Conservation (phyloP, 352 stramenopile species). For the Phytophthora citrophthora region DNA sequence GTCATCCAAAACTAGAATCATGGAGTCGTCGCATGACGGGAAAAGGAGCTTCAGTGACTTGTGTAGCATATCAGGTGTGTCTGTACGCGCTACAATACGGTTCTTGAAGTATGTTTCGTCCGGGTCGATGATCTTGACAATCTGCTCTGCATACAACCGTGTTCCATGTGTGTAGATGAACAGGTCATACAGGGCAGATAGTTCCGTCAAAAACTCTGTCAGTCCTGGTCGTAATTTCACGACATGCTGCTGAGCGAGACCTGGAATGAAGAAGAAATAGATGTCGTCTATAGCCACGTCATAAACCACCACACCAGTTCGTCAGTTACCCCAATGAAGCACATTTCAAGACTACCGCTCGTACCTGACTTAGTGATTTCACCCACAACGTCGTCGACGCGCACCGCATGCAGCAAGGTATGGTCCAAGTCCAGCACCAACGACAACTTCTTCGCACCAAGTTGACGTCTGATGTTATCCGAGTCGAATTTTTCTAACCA, state of each 20-base stretch:
- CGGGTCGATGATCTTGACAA: slow-evolving; percentile 93
- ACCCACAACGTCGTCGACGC: slow-evolving; percentile 68
- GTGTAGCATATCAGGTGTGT: slow-evolving; percentile 87
- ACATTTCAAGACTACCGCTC: neutral
- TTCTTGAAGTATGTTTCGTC: slow-evolving; percentile 83
- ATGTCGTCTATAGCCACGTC: slow-evolving; percentile 63
- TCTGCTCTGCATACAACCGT: slow-evolving; percentile 93
- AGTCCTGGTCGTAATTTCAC: slow-evolving; percentile 94
- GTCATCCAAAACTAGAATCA: slow-evolving; percentile 89
- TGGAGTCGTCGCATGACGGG: slow-evolving; percentile 85
- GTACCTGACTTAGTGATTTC: slow-evolving; percentile 64
- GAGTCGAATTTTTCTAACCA: slow-evolving; percentile 85
- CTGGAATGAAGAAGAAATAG: slow-evolving; percentile 80
- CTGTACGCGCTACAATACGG: slow-evolving; percentile 87
- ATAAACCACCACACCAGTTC: neutral
- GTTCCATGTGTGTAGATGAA: slow-evolving; percentile 97
- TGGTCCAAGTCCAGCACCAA: slow-evolving; percentile 98
- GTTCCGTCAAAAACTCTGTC: slow-evolving; percentile 85
- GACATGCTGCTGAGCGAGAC: slow-evolving; percentile 86
- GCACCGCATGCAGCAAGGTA: slow-evolving; percentile 95
- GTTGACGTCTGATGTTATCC: slow-evolving; percentile 88
- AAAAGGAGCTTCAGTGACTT: slow-evolving; percentile 90
- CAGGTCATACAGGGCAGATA: slow-evolving; percentile 90
- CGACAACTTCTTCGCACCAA: slow-evolving; percentile 91
- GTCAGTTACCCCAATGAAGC: slow-evolving; percentile 1